A percentile compares a stretch with the other conserved stretches of the same genome.
Evolutionary conservation across 352 stramenopile species (phyloP).

Genomic region (Pythium dissotocum): DNA sequence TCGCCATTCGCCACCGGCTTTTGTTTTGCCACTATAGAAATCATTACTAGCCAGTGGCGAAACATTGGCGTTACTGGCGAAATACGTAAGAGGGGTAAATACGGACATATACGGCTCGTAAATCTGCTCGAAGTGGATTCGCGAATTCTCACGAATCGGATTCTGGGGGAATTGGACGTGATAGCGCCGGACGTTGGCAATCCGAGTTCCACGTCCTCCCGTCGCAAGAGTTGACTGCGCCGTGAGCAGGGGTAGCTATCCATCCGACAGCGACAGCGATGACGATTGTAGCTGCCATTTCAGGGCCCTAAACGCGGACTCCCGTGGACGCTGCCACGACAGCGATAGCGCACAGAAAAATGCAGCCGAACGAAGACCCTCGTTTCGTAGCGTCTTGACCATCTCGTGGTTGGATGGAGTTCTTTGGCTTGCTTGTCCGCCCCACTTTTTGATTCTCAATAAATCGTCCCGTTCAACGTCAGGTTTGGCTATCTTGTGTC

Average conservation of each 20-base stretch:
- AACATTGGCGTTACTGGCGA: not conserved
- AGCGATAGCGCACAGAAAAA: not conserved
- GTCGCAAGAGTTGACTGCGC: no score
- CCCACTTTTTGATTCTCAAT: not conserved
- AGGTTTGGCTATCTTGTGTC: not conserved
- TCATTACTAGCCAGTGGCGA: not conserved
- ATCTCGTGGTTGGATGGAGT: not conserved
- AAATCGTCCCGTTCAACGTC: not conserved
- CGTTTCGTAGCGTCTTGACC: not conserved
- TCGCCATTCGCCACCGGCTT: not conserved
- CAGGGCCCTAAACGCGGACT: no score
- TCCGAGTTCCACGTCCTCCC: no score
- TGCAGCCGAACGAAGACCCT: not conserved
- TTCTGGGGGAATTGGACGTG: not conserved
- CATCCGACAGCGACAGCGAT: no score
- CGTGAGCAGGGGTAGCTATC: no score
- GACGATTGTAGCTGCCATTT: no score
- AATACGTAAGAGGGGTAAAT: not conserved
- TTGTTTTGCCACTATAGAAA: not conserved
- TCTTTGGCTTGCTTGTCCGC: not conserved
- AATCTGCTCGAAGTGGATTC: not conserved
- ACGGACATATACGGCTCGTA: not conserved
- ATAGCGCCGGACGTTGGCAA: not conserved
- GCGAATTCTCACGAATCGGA: not conserved
- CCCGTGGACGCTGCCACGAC: not conserved